These are phyloP conservation scores for Beta lomatogona DNA, from an alignment of 179 eudicot species.

Conservation along the genomic window DNA sequence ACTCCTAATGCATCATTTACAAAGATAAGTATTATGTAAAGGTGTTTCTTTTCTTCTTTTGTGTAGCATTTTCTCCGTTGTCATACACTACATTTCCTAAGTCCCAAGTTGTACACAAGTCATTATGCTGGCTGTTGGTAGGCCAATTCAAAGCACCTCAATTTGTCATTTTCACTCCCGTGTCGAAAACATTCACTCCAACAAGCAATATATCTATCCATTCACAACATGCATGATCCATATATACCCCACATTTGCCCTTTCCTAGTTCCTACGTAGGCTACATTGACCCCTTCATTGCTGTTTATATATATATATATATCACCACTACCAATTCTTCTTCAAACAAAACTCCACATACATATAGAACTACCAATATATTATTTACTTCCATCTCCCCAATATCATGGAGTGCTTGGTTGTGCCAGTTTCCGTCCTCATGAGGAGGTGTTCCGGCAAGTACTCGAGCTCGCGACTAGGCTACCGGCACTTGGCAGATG, in stretches of 20 bases:
- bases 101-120: conserved; percentile 7
- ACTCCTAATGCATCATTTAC: too few relatives aligned
- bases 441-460: conserved; percentile 40
- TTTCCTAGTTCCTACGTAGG: conserved; percentile 14
- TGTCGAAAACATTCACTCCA: not conserved
- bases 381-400: too few relatives aligned
- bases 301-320: not conserved
- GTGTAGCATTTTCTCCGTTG: too few relatives aligned
- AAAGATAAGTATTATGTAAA: too few relatives aligned
- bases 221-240: not conserved
- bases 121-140: conserved; percentile 27
- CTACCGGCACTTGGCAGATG: conserved; percentile 42
- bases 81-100: not conserved
- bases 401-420: conserved; percentile 56
- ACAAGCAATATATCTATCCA: conserved; percentile 2
- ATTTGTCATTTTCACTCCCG: conserved; percentile 33
- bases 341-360: conserved; percentile 4
- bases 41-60: too few relatives aligned
- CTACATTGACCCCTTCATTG: conserved; percentile 17
- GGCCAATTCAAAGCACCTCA: conserved; percentile 31
- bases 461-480: conserved; percentile 35
- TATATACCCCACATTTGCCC: conserved; percentile 18
- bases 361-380: not conserved
- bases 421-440: conserved; percentile 44
- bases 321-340: not conserved